Percentiles rank a stretch among this genome's conserved stretches.
Conservation (phyloP, 2,329 filamentous ascomycete species). For the Capronia coronata region DNA sequence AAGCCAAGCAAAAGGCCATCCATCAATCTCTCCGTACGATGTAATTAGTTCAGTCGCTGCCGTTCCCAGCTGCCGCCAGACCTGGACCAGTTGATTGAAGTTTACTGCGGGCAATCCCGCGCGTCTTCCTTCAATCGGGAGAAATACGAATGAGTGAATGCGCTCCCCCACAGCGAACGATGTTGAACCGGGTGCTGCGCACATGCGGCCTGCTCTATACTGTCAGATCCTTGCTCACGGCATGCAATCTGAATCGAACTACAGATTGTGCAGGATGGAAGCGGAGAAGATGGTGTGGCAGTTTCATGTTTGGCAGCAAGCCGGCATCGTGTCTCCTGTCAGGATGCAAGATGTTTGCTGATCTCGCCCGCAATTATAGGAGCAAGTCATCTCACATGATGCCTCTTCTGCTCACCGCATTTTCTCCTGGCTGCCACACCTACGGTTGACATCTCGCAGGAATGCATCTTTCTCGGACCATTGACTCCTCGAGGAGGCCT, state of each 20-base stretch:
- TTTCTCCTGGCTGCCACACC: slow-evolving; percentile 11
- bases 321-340: background rate
- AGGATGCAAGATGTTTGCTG: background rate
- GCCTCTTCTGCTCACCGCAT: slow-evolving; percentile 16
- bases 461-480: background rate
- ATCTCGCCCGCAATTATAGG: background rate
- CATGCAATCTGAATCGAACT: background rate
- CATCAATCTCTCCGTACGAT: too few relatives aligned
- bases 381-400: slow-evolving; percentile 17
- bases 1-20: slow-evolving; percentile 19
- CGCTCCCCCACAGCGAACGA: too few relatives aligned
- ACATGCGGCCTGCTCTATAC: background rate
- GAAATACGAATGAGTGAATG: too few relatives aligned
- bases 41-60: too few relatives aligned
- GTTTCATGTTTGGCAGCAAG: slow-evolving; percentile 3
- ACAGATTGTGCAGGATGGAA: background rate
- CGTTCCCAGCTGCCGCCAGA: too few relatives aligned
- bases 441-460: background rate
- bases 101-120: too few relatives aligned
- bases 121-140: too few relatives aligned
- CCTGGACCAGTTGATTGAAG: too few relatives aligned
- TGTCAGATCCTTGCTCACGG: background rate
- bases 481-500: too few relatives aligned
- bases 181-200: too few relatives aligned
- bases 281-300: background rate